Base-by-base conservation (phyloP, 345 rosid species). In the Pelargonium nanum region DNA sequence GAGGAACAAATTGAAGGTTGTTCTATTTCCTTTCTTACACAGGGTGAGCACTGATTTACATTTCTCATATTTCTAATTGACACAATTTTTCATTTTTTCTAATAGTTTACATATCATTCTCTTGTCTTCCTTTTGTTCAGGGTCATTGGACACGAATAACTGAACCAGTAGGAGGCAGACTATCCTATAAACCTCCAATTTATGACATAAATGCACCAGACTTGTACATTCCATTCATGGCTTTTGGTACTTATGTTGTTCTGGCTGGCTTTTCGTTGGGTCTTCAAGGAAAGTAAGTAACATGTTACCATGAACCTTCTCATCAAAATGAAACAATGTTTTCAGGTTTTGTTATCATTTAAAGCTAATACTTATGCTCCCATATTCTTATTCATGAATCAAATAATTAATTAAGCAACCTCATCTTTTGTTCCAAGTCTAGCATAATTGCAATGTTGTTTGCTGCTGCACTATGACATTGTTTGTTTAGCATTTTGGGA, bases 1-100 rank as follows among this genome's bases (percentile, higher is more conserved):
- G 76, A 93, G 86, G 83, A 93, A 93, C 92, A 93, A 93, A 65
- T 74, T 93, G 81, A 93, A 87, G 82, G 85, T 93, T 68, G 87
- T 89, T 70, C 76, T 93, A 44, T 74, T 93, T 64, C 97, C 99
- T 13, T 89, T 93, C 68, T 78, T 89, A 63, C 97, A 93, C 78
- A 81, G 99, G 83, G 99, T 87, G 63, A 78, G 84, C 21, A 30
- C 20, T 59, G 8, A 20, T 54, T 4, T 26, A 24, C 24, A 15
- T 56, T 5, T 56, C 15, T 62, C 44, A 10, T 70, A 55, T 24
- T 51, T 22, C 26, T 56, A 48, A 24, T 68, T 57, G 40, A 24
- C 16, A 26, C 20, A 58, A 12, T 25, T 53, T 51, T 56, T 56
- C 19, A 21, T 5, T 2, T 52, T 19, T 17, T 58, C 4, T 25